Evolutionary conservation across 352 stramenopile species (phyloP).

Genomic region (Elongisporangium prolatum): DNA sequence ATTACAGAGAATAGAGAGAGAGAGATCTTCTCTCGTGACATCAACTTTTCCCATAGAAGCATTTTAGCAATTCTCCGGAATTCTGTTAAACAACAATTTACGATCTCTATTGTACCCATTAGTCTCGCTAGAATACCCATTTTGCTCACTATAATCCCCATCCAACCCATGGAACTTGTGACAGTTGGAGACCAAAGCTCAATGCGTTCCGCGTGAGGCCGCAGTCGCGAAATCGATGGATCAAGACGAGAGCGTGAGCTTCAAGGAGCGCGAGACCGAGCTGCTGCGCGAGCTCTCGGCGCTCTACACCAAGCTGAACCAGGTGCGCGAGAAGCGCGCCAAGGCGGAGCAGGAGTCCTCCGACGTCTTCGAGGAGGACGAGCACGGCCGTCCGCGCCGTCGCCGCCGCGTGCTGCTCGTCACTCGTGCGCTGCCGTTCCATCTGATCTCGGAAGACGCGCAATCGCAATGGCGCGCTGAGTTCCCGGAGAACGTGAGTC

Average conservation of each 20-base stretch:
- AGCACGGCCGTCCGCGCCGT: constrained; percentile 25
- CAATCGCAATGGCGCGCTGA: constrained; percentile 81
- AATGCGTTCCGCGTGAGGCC: background rate
- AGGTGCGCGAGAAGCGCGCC: constrained; percentile 74
- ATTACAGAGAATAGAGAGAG: no score
- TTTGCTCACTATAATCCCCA: no score
- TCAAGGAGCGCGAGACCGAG: constrained; percentile 67
- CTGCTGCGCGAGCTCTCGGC: constrained; percentile 65
- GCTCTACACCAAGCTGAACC: constrained; percentile 79
- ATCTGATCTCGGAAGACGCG: constrained; percentile 69
- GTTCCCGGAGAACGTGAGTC: constrained; percentile 62
- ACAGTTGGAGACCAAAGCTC: background rate
- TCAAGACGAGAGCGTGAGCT: constrained; percentile 14
- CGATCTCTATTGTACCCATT: no score
- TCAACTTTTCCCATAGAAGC: no score
- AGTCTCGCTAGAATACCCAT: no score
- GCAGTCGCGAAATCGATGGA: background rate
- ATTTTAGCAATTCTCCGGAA: no score
- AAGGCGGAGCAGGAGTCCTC: constrained; percentile 59
- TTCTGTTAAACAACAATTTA: no score
- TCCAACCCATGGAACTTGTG: background rate
- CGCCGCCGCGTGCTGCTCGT: constrained; percentile 67
- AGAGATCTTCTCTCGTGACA: no score
- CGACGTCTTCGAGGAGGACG: constrained; percentile 20
- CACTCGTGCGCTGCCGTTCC: constrained; percentile 73